These are phyloP conservation scores for Verbena officinalis DNA, from an alignment of 257 asterid species.

Conservation along the genomic window DNA sequence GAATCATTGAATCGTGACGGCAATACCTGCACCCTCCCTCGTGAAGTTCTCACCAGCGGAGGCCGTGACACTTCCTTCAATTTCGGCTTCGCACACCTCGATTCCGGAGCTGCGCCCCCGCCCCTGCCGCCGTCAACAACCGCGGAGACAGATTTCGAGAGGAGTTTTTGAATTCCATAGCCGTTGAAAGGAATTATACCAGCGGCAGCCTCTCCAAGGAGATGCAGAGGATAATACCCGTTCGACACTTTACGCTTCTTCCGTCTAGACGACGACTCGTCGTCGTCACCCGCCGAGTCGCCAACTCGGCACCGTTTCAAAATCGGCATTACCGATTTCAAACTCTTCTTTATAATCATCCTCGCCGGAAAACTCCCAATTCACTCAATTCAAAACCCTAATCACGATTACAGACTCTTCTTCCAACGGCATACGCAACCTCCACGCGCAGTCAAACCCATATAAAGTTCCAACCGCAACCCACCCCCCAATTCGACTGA, in stretches of 20 bases:
- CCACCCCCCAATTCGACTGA: constrained; percentile 26
- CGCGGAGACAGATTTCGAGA: constrained; percentile 33
- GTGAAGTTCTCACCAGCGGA: constrained; percentile 88
- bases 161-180: constrained; percentile 47
- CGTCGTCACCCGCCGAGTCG: constrained; percentile 69
- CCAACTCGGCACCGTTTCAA: constrained; percentile 75
- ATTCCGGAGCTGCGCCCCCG: constrained; percentile 35
- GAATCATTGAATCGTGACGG: constrained; percentile 97
- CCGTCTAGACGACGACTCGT: constrained; percentile 55
- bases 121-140: constrained; percentile 32
- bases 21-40: constrained; percentile 94
- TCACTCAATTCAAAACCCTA: constrained; percentile 52
- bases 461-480: constrained; percentile 18
- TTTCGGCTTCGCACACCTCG: constrained; percentile 39
- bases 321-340: constrained; percentile 97
- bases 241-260: constrained; percentile 63
- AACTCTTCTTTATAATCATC: constrained; percentile 90
- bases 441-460: constrained; percentile 30
- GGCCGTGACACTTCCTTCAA: constrained; percentile 66
- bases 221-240: constrained; percentile 64
- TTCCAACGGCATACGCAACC: constrained; percentile 21
- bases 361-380: constrained; percentile 27
- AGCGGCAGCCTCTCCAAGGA: constrained; percentile 74
- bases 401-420: constrained; percentile 38
- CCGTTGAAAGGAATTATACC: constrained; percentile 64